Evolutionary conservation across 179 eudicot genomes (phyloP).

Genomic region (Pouteria campechiana): DNA sequence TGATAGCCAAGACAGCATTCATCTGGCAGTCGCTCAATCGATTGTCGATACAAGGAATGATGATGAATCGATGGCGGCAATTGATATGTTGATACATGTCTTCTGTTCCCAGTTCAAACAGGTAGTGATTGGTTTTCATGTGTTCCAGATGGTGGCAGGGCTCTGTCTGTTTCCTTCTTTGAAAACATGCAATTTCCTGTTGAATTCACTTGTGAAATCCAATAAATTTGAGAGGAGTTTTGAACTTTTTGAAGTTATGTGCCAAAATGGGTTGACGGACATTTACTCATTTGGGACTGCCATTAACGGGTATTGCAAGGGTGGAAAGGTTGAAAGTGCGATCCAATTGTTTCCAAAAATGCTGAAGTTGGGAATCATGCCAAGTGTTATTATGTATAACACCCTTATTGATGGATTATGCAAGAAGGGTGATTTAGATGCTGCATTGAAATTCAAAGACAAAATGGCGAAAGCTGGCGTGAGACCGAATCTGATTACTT

Average conservation of each 20-base stretch:
- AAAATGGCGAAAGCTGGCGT: constrained; percentile 47
- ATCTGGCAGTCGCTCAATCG: too few species aligned
- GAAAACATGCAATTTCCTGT: constrained; percentile 45
- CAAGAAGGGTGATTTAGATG: constrained; percentile 36
- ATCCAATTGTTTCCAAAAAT: constrained; percentile 45
- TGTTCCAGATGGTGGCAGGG: constrained; percentile 21
- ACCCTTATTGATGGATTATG: constrained; percentile 67
- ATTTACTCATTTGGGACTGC: constrained; percentile 50
- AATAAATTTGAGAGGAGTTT: constrained; percentile 45
- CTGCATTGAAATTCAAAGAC: constrained; percentile 54
- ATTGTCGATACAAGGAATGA: constrained; percentile 40
- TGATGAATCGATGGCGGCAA: constrained; percentile 18
- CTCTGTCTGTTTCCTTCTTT: constrained; percentile 48
- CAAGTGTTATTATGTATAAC: constrained; percentile 67
- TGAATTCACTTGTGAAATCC: constrained; percentile 64
- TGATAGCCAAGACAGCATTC: constrained; percentile 22
- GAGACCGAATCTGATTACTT: constrained; percentile 43
- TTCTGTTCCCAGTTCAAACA: constrained; percentile 33
- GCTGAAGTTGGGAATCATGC: constrained; percentile 43
- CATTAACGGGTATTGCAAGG: constrained; percentile 50
- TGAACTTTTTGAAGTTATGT: constrained; percentile 44
- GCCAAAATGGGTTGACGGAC: constrained; percentile 36
- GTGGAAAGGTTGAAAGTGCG: constrained; percentile 53
- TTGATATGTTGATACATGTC: constrained; percentile 59
- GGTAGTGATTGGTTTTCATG: constrained; percentile 40